phyloP scores from a whole-genome alignment of 345 rosid species.

The Theobroma cacao region DNA sequence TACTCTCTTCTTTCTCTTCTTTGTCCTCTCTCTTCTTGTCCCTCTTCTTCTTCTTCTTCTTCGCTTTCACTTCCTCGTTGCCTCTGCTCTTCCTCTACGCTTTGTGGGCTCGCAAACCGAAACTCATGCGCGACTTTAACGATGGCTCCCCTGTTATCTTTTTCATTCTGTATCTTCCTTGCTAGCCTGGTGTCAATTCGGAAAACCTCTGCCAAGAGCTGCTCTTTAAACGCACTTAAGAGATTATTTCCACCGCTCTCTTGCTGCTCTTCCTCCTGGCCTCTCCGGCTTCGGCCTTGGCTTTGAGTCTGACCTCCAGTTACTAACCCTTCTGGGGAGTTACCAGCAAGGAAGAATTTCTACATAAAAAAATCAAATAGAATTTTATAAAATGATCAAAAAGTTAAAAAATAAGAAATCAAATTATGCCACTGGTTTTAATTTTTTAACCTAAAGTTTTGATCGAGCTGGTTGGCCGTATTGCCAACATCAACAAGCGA shows the following conservation, averaged over 20 bases:
- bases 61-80: not conserved
- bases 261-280: not conserved
- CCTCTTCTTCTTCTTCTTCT: slow-evolving; percentile 9
- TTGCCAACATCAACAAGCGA: slow-evolving; percentile 32
- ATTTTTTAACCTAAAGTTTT: slow-evolving; percentile 31
- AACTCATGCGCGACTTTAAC: slow-evolving; percentile 38
- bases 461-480: slow-evolving; percentile 46
- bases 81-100: not conserved
- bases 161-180: slow-evolving; percentile 35
- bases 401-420: not conserved
- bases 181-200: slow-evolving; percentile 45
- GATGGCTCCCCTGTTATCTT: slow-evolving; percentile 54
- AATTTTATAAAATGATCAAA: not conserved
- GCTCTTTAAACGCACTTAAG: slow-evolving; percentile 44
- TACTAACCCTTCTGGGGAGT: slow-evolving; percentile 30
- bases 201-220: slow-evolving; percentile 40
- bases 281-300: not conserved
- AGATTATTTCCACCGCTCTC: slow-evolving; percentile 29
- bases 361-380: slow-evolving; percentile 1
- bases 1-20: not conserved
- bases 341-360: slow-evolving; percentile 54
- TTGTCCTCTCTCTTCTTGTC: not conserved
- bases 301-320: not conserved
- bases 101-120: slow-evolving; percentile 25
- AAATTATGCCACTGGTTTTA: not conserved